phyloP scores from a whole-genome alignment of 176 grass and related monocot genomes.

The Ampelocalamus luodianensis region DNA sequence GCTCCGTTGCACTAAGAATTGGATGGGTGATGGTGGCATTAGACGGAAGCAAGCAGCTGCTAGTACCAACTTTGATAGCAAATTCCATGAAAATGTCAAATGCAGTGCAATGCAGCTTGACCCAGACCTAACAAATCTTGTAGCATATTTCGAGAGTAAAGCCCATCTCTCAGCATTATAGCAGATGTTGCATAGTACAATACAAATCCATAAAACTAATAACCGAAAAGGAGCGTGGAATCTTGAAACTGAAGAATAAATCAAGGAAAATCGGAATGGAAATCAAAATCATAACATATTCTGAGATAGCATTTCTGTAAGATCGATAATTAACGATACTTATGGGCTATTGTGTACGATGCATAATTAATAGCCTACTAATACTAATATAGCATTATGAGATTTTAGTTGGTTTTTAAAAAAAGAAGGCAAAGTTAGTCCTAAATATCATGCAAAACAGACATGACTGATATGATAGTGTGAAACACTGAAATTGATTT shows the following conservation, averaged over 20 bases:
- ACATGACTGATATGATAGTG: neutral
- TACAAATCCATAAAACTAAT: conserved; percentile 22
- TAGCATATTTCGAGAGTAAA: conserved; percentile 71
- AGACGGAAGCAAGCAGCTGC: too few species aligned
- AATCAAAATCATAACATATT: conserved; percentile 10
- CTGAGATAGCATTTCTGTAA: conserved; percentile 3
- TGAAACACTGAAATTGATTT: conserved; percentile 23
- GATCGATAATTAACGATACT: conserved; percentile 14
- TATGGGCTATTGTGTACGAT: neutral
- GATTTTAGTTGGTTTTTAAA: too few species aligned
- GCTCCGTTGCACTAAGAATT: too few species aligned
- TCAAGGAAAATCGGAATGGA: conserved; percentile 25
- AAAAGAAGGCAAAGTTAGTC: neutral
- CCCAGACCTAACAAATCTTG: conserved; percentile 75
- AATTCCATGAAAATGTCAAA: conserved; percentile 98
- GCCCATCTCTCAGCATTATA: too few species aligned
- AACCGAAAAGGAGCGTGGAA: neutral
- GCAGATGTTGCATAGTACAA: conserved; percentile 69
- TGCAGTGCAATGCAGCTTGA: conserved; percentile 75
- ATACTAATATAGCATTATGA: conserved; percentile 6
- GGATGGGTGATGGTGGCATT: too few species aligned
- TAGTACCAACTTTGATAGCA: conserved; percentile 78
- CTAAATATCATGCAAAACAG: too few species aligned
- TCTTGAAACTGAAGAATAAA: conserved; percentile 7
- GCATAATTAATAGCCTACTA: neutral